Evolutionary conservation across 2,329 filamentous ascomycete genomes (phyloP).

Genomic region (Bipolaris victoriae): DNA sequence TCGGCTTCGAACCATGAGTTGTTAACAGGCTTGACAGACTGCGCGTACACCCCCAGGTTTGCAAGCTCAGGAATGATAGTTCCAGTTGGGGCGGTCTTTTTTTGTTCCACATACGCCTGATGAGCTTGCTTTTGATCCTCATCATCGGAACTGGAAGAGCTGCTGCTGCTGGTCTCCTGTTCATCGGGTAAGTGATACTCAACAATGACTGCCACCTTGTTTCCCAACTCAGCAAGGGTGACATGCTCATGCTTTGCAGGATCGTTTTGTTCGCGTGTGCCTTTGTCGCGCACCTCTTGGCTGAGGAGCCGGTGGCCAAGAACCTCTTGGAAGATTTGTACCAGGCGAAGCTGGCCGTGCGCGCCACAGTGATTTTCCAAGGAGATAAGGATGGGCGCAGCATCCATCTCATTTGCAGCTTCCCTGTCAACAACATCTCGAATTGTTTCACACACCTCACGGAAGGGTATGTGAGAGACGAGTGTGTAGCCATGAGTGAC

Average conservation of each 20-base stretch:
- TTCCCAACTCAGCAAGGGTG: conserved; percentile 63
- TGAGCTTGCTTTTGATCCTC: conserved; percentile 59
- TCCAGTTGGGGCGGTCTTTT: conserved; percentile 55
- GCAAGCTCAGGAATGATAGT: conserved; percentile 69
- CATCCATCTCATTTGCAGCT: conserved; percentile 53
- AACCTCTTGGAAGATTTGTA: conserved; percentile 69
- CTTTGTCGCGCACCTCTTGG: conserved; percentile 62
- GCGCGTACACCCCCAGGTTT: conserved; percentile 70
- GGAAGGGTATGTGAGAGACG: conserved; percentile 69
- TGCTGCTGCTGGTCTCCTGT: conserved; percentile 48
- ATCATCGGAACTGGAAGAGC: conserved; percentile 41
- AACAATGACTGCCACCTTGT: conserved; percentile 70
- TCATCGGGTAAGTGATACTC: conserved; percentile 68
- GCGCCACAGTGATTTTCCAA: conserved; percentile 71
- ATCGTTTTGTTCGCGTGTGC: conserved; percentile 61
- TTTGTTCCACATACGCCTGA: conserved; percentile 60
- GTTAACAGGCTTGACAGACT: conserved; percentile 70
- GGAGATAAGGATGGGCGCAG: conserved; percentile 67
- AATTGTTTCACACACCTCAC: conserved; percentile 69
- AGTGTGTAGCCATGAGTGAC: conserved; percentile 74
- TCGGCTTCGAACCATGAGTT: conserved; percentile 67
- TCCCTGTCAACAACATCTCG: conserved; percentile 67
- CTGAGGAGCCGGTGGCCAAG: conserved; percentile 66
- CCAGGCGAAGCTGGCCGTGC: conserved; percentile 66
- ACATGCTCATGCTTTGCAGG: conserved; percentile 58